phyloP scores from a whole-genome alignment of 2,329 filamentous ascomycete species.

The Emergomyces africanus region DNA sequence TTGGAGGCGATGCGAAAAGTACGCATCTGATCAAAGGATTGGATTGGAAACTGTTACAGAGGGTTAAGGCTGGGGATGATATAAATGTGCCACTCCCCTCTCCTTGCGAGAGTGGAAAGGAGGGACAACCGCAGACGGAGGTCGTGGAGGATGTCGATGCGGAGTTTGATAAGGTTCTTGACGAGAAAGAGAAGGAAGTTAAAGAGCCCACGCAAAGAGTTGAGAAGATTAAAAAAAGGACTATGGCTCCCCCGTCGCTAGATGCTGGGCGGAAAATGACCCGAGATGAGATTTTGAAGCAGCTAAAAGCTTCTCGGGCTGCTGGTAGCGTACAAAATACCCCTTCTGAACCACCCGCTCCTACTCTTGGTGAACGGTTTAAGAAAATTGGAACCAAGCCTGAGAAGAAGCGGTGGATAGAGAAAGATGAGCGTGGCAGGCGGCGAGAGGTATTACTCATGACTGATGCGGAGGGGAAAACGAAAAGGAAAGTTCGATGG shows the following conservation, averaged over 20 bases:
- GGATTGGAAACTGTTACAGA: slow-evolving; percentile 58
- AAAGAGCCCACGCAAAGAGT: slow-evolving; percentile 16
- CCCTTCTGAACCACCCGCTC: slow-evolving; percentile 33
- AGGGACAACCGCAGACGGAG: slow-evolving; percentile 20
- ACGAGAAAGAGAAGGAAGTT: slow-evolving; percentile 23
- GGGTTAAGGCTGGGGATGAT: slow-evolving; percentile 39
- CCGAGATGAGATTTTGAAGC: slow-evolving; percentile 46
- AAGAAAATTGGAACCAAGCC: slow-evolving; percentile 38
- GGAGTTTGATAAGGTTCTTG: slow-evolving; percentile 37
- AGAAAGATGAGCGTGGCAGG: slow-evolving; percentile 41
- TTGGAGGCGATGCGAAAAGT: slow-evolving; percentile 65
- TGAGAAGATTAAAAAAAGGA: slow-evolving; percentile 39
- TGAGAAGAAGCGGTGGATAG: slow-evolving; percentile 40
- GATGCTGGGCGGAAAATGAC: slow-evolving; percentile 33
- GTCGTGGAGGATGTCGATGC: slow-evolving; percentile 42
- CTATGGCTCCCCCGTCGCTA: slow-evolving; percentile 28
- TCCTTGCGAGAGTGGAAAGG: slow-evolving; percentile 12
- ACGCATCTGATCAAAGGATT: slow-evolving; percentile 88
- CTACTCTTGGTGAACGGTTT: slow-evolving; percentile 42
- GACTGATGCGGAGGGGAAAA: slow-evolving; percentile 46
- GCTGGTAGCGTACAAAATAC: slow-evolving; percentile 29
- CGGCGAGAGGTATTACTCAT: slow-evolving; percentile 46
- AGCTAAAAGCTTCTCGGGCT: slow-evolving; percentile 43
- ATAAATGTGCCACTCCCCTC: slow-evolving; percentile 28
- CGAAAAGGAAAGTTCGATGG: slow-evolving; percentile 50